A percentile compares a stretch with the other conserved stretches of the same genome.
Conservation (phyloP, 2,329 filamentous ascomycete genomes). For the Cytospora mali region DNA sequence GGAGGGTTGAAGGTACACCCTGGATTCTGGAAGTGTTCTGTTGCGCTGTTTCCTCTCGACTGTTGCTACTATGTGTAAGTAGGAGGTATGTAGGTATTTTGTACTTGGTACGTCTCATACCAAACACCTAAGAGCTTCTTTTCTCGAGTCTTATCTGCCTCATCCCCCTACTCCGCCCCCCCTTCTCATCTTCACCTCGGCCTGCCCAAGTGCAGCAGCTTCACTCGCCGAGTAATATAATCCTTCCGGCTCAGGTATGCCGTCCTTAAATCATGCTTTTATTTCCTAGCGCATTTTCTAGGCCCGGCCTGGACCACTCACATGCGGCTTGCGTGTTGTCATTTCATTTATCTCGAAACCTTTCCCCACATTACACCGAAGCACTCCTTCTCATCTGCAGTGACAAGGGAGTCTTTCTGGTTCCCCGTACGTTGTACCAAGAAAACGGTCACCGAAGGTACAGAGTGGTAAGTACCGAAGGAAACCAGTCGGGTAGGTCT, state of each 20-base stretch:
- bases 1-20: constrained; percentile 6
- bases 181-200: background rate
- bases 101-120: background rate
- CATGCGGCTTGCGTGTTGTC: constrained; percentile 21
- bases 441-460: constrained; percentile 12
- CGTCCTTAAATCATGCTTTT: constrained; percentile 11
- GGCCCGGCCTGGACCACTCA: constrained; percentile 15
- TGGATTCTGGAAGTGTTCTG: constrained; percentile 2
- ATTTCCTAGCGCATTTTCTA: constrained; percentile 19
- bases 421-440: constrained; percentile 14
- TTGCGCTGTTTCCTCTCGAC: background rate
- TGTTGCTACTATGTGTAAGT: background rate
- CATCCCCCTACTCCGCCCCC: background rate
- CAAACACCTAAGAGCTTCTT: constrained; percentile 1
- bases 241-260: background rate
- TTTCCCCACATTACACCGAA: constrained; percentile 23
- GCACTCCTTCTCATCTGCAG: constrained; percentile 19
- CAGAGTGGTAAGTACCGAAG: constrained; percentile 4
- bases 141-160: background rate
- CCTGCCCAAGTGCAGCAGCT: constrained; percentile 1
- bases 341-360: constrained; percentile 24
- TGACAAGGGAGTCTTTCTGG: constrained; percentile 14
- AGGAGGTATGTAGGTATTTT: background rate
- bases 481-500: constrained; percentile 1
- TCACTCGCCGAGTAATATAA: background rate